Conservation (phyloP, 139 green algal genomes). For the Astrephomene gubernaculifera region DNA sequence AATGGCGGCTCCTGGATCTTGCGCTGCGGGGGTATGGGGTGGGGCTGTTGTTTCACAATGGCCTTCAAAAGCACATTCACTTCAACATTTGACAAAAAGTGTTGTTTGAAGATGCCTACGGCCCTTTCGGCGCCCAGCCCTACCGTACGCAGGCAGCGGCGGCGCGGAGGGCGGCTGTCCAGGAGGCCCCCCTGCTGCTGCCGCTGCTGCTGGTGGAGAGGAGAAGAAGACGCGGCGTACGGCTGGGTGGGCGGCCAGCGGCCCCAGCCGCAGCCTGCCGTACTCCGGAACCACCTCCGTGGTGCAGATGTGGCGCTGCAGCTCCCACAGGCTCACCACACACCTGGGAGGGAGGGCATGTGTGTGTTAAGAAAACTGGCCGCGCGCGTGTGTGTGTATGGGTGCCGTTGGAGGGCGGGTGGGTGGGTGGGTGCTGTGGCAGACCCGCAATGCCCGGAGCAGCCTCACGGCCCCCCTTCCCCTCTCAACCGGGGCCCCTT, state of each 20-base stretch:
- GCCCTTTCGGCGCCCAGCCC: not conserved
- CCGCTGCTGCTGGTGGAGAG: not conserved
- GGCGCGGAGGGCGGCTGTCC: not conserved
- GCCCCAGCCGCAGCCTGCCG: slow-evolving; percentile 10
- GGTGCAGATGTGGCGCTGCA: slow-evolving; percentile 6
- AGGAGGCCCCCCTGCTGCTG: not conserved
- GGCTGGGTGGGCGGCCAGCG: not conserved
- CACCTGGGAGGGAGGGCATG: not conserved
- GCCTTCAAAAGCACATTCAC: not conserved
- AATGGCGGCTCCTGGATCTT: not conserved
- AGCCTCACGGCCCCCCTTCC: not conserved
- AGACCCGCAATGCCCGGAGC: too few species aligned
- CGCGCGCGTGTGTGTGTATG: not conserved
- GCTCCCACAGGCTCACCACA: slow-evolving; percentile 27
- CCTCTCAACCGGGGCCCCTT: not conserved
- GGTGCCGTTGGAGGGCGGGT: not conserved
- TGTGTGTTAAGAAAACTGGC: too few species aligned
- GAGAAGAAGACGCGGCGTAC: slow-evolving; percentile 12
- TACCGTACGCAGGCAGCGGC: not conserved
- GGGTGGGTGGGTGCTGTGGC: not conserved
- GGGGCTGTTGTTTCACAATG: not conserved
- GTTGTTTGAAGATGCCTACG: not conserved
- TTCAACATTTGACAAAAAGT: not conserved
- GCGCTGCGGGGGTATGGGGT: not conserved
- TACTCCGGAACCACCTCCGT: not conserved